Percentiles rank a stretch among this genome's conserved stretches.
Conservation (phyloP, 2,329 filamentous ascomycete genomes). For the Talaromyces sp. region DNA sequence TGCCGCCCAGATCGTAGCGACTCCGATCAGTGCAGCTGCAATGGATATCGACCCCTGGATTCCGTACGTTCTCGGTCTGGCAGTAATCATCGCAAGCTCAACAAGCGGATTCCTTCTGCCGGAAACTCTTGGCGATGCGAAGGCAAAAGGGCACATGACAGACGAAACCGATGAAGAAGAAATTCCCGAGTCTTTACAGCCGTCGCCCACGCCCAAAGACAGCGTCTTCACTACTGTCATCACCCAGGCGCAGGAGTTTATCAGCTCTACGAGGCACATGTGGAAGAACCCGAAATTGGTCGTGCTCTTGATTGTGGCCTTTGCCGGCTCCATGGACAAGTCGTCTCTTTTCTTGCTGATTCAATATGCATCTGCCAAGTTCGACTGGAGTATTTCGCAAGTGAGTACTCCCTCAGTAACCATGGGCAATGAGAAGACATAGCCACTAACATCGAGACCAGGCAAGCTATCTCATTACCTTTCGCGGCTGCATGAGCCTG, state of each 20-base stretch:
- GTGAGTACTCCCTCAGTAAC: conserved; percentile 11
- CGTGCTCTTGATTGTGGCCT: conserved; percentile 17
- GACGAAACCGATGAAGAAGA: background rate
- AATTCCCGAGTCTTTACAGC: background rate
- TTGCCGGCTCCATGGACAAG: conserved; percentile 18
- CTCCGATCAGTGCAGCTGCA: conserved; percentile 2
- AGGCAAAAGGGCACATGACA: background rate
- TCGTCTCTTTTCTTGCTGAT: conserved; percentile 20
- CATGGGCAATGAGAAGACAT: too few species aligned
- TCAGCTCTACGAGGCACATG: conserved; percentile 18
- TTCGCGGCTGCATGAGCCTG: conserved; percentile 19
- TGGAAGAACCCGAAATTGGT: conserved; percentile 17
- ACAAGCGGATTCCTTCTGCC: background rate
- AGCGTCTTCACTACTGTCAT: conserved; percentile 6
- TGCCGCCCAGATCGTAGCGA: conserved; percentile 2
- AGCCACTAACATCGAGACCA: conserved; percentile 10
- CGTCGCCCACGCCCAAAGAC: background rate
- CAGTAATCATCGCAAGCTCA: background rate
- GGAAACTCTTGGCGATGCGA: conserved; percentile 2
- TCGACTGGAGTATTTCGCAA: conserved; percentile 22
- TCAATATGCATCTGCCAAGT: conserved; percentile 25
- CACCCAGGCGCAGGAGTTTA: conserved; percentile 15
- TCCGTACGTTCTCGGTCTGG: conserved; percentile 1
- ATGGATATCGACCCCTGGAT: conserved; percentile 3
- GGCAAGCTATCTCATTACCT: conserved; percentile 23